A percentile compares a stretch with the other conserved stretches of the same genome.
Evolutionary conservation across 208 protist genomes (phyloP).

Genomic region (Leishmania mexicana): DNA sequence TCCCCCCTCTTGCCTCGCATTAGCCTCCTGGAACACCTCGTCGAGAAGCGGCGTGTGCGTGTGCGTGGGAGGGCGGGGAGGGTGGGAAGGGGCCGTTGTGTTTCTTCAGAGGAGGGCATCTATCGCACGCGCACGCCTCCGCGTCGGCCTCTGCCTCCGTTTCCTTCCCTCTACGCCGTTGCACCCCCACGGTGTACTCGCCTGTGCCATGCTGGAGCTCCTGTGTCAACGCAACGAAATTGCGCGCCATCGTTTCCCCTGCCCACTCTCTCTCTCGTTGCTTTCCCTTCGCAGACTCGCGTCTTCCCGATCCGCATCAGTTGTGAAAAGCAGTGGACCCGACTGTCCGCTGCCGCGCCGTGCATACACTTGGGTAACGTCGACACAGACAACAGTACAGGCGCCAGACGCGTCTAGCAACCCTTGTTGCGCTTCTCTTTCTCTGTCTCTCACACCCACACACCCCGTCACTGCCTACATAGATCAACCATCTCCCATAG

Average conservation of each 20-base stretch:
- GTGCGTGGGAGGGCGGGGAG: too few relatives aligned
- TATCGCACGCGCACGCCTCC: not conserved
- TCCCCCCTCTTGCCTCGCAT: not conserved
- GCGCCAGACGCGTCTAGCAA: not conserved
- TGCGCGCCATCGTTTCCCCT: not conserved
- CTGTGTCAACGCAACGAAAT: not conserved
- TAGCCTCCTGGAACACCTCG: too few relatives aligned
- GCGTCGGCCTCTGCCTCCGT: not conserved
- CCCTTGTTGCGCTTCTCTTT: not conserved
- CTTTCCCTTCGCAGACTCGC: not conserved
- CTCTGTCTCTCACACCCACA: not conserved
- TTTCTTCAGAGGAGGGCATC: not conserved
- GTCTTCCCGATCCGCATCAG: not conserved
- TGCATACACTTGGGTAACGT: not conserved
- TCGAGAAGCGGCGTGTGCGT: too few relatives aligned
- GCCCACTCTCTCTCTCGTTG: not conserved
- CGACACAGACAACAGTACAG: not conserved
- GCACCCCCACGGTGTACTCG: not conserved
- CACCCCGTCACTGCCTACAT: not conserved
- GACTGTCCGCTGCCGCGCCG: not conserved
- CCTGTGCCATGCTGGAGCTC: not conserved
- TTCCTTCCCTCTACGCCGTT: not conserved
- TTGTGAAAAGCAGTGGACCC: not conserved
- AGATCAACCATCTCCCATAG: constrained; percentile 2
- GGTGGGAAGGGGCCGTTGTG: too few relatives aligned